Base-by-base conservation (phyloP, 2,329 filamentous ascomycete genomes). In the Myriosclerotinia duriaeana region DNA sequence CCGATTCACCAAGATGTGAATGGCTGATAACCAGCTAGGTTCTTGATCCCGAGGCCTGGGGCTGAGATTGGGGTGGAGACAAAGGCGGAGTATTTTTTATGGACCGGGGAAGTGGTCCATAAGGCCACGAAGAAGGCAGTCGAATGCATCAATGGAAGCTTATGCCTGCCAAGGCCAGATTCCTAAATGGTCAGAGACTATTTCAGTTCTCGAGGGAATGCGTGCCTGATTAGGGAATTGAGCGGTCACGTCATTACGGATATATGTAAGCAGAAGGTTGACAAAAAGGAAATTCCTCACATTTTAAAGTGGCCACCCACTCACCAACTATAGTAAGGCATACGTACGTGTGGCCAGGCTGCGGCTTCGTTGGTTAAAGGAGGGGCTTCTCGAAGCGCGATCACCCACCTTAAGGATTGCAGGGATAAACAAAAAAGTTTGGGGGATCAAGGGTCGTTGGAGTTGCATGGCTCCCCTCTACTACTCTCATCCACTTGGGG, bases 41-140 rank as follows among this genome's bases (percentile, higher is more conserved):
- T 69, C 67, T 68, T 69, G 63, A 69, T 68, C 61, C 66, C 59
- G 66, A 63, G 66, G 69, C 58, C 67, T 67, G 69, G 66, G 67
- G 66, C 66, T 71, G 69, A 70, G 64, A 61, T 66, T 61, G 64
- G n/a, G 34, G 55, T 66, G 55, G 55, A 61, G 55, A 61, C 55
- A 42, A 61, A 36, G 44, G 66, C 53, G 46, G 62, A 67, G 48
- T 52, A 20, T 58, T 56, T 58, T 38, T 50, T 40, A 36, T 64
- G 46, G 22, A 38, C 46, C 44, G 30, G 64, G 54, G 38, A 61
- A n/a, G 44, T 40, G 22, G 20, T 60, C 54, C 26, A 48, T 65
- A 65, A 44, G 54, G 64, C 54, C 55, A 65, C 46, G 46, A 34
- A 65, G 64, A 61, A 65, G 55, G 55, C 48, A 65, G 64, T 61